A percentile compares a stretch with the other conserved stretches of the same genome.
phyloP scores from a whole-genome alignment of 768 basidiomycete species.

The Boletellus sp. region DNA sequence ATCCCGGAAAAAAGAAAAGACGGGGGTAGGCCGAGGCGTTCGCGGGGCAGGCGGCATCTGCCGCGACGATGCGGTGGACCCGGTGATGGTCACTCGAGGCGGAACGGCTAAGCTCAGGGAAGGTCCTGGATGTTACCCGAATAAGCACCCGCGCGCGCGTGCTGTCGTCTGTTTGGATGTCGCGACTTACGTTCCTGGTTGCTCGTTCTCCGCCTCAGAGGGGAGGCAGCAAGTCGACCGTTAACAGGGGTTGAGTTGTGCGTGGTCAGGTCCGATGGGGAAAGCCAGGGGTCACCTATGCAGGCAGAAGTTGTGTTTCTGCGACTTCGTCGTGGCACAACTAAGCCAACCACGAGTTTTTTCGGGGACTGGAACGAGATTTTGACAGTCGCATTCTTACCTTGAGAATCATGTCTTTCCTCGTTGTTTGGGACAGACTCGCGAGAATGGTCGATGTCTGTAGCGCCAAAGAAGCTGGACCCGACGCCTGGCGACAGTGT shows the following conservation, averaged over 20 bases:
- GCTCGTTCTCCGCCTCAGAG: neutral
- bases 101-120: slow-evolving; percentile 15
- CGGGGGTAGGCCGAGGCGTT: slow-evolving; percentile 5
- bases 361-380: neutral
- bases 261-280: neutral
- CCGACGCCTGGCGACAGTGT: slow-evolving; percentile 20
- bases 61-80: slow-evolving; percentile 15
- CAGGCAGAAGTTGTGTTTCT: slow-evolving; percentile 1
- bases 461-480: neutral
- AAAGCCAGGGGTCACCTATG: neutral
- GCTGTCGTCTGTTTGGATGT: too few relatives aligned
- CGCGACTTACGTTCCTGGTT: slow-evolving; percentile 9
- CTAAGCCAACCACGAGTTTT: too few relatives aligned
- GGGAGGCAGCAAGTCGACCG: neutral
- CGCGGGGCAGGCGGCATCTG: slow-evolving; percentile 8
- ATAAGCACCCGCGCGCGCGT: neutral
- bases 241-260: neutral
- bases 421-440: neutral
- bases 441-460: slow-evolving; percentile 1
- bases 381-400: neutral
- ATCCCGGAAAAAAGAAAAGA: slow-evolving; percentile 18
- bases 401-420: neutral
- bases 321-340: neutral
- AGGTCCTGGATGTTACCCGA: slow-evolving; percentile 4
- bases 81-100: neutral